Base-by-base conservation (phyloP, 495 filamentous ascomycete genomes). In the Annulohypoxylon stygium region DNA sequence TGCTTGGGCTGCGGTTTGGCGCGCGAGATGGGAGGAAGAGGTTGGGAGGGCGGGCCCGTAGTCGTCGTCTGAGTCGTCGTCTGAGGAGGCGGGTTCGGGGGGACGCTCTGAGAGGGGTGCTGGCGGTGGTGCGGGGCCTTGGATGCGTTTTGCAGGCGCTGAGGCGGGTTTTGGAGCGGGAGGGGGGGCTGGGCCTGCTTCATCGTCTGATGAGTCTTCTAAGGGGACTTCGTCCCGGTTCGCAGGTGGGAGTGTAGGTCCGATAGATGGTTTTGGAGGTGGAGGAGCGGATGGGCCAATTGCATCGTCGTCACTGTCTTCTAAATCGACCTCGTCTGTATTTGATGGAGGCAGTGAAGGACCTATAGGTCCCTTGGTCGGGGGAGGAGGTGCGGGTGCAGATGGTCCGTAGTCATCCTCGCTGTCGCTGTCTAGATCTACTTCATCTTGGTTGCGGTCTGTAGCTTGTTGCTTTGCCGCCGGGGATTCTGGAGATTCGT, bases 31-130 rank as follows among this genome's bases (percentile, higher is more conserved):
- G 11, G 69, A 61, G 69, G 73, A 58, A 2, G 80, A 77, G 43
- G 90, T 85, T 16, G 95, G 93, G 25, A 94, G 86, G 25, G 91
- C 87, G n/a, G 95, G 95, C 0, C 95, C 96, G 77, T 93, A 95
- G 70, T 86, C 79, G 41, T 80, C 78, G 36, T 78, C 74, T 18
- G 77, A 61, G 36, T 83, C 10, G 30, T 2, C 3, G 30, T 30
- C 75, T 9, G 81, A 76, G 59, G 26, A 3, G 33, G 7, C 43
- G 50, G 81, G 50, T 4, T 84, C 81, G 6, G 82, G 80, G 25
- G 81, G 67, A n/a, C 39, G 39, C 4, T 43, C 39, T 61, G 84
- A 80, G 65, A 84, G 82, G 25, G 68, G 41, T 26, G 81, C 81
- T 61, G 84, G 82, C 3, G 85, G 84, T 23, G 78, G 80, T 6